Evolutionary conservation across 805 yeast genomes (phyloP).

Genomic region (Candida multigemmis): DNA sequence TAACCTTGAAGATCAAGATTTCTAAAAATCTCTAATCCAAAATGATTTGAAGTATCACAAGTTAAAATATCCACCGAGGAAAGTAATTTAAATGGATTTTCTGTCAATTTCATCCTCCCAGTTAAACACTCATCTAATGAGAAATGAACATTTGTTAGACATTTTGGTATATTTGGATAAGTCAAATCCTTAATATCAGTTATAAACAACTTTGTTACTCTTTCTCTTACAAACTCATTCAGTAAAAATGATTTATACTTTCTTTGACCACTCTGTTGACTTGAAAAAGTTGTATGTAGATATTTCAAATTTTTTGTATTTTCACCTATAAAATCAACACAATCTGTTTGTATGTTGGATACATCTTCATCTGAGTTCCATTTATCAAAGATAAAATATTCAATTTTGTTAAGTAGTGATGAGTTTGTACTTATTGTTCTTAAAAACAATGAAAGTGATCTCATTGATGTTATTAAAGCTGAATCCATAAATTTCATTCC

Average conservation of each 20-base stretch:
- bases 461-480: conserved; percentile 15
- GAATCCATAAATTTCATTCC: conserved; percentile 22
- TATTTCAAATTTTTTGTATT: conserved; percentile 15
- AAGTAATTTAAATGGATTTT: conserved; percentile 11
- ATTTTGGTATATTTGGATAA: conserved; percentile 15
- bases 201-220: conserved; percentile 21
- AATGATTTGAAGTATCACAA: conserved; percentile 21
- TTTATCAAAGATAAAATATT: conserved; percentile 24
- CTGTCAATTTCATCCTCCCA: conserved; percentile 8
- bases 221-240: conserved; percentile 13
- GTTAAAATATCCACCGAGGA: conserved; percentile 18
- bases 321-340: conserved; percentile 16
- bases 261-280: conserved; percentile 13
- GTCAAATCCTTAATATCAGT: conserved; percentile 13
- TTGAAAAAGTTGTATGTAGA: conserved; percentile 22
- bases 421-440: conserved; percentile 10
- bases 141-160: conserved; percentile 21
- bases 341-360: conserved; percentile 10
- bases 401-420: conserved; percentile 11
- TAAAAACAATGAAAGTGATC: conserved; percentile 10
- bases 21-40: conserved; percentile 18
- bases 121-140: conserved; percentile 22
- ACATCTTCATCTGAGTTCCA: conserved; percentile 9
- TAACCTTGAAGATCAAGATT: conserved; percentile 11
- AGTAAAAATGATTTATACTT: conserved; percentile 15